Evolutionary conservation across 768 basidiomycete species (phyloP).

Genomic region (Pholiota conissans): DNA sequence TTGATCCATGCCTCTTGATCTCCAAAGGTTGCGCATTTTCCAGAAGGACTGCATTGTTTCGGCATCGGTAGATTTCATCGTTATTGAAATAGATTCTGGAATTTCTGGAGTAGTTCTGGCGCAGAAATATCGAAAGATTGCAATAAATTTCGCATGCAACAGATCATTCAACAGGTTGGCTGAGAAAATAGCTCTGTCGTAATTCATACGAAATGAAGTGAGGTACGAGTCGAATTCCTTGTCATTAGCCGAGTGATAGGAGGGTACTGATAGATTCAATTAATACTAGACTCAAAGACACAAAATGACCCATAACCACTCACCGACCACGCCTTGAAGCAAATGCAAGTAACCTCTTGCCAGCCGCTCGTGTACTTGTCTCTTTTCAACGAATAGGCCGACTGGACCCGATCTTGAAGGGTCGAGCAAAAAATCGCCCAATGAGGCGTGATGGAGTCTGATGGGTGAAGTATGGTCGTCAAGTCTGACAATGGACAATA

Average conservation of each 20-base stretch:
- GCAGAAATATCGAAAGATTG: background rate
- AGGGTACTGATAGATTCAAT: background rate
- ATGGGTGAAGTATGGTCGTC: slow-evolving; percentile 4
- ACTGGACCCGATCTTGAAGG: slow-evolving; percentile 11
- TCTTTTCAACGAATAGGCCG: slow-evolving; percentile 10
- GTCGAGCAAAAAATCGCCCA: slow-evolving; percentile 18
- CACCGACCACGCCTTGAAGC: background rate
- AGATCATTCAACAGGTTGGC: background rate
- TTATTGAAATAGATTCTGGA: background rate
- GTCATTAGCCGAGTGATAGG: background rate
- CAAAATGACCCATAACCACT: background rate
- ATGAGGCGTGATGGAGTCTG: slow-evolving; percentile 14
- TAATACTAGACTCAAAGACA: background rate
- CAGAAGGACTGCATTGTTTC: background rate
- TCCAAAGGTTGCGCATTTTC: background rate
- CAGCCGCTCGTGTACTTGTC: slow-evolving; percentile 6
- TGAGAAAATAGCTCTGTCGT: background rate
- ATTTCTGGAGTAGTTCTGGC: background rate
- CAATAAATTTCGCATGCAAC: background rate
- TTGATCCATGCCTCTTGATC: slow-evolving; percentile 1
- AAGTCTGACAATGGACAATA: slow-evolving; percentile 13
- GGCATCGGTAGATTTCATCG: background rate
- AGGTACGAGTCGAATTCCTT: background rate
- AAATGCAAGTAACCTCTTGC: slow-evolving; percentile 7
- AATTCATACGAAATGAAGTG: background rate